Percentiles rank a stretch among this genome's conserved stretches.
Evolutionary conservation across 2,329 filamentous ascomycete species (phyloP).

Genomic region (Pseudomassariella vexata): DNA sequence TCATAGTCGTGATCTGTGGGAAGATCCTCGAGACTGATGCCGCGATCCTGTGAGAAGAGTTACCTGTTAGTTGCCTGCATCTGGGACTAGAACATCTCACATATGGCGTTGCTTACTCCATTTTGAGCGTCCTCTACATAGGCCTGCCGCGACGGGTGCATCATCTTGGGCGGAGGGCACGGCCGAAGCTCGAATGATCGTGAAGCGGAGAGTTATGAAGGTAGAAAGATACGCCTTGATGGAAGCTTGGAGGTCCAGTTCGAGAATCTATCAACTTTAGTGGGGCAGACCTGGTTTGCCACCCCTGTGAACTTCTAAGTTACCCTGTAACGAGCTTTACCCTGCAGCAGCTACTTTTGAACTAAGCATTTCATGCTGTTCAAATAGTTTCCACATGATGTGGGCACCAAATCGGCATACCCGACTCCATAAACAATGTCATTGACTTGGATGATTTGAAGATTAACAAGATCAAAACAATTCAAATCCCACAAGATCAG

Average conservation of each 20-base stretch:
- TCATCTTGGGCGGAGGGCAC: slow-evolving; percentile 37
- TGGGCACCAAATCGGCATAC: too few relatives aligned
- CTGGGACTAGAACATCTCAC: slow-evolving; percentile 10
- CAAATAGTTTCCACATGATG: too few relatives aligned
- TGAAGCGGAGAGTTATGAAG: slow-evolving; percentile 5
- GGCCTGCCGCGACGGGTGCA: slow-evolving; percentile 87
- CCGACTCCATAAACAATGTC: slow-evolving; percentile 1
- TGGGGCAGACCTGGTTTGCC: too few relatives aligned
- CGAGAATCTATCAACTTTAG: slow-evolving; percentile 2
- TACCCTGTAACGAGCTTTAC: too few relatives aligned
- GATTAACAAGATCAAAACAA: not conserved
- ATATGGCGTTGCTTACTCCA: slow-evolving; percentile 42
- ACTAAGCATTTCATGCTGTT: too few relatives aligned
- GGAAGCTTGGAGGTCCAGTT: slow-evolving; percentile 1
- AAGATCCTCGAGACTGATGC: slow-evolving; percentile 33
- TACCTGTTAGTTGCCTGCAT: slow-evolving; percentile 23
- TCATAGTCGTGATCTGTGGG: slow-evolving; percentile 78
- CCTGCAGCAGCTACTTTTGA: too few relatives aligned
- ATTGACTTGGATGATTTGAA: not conserved
- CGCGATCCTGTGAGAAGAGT: slow-evolving; percentile 21
- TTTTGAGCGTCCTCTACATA: slow-evolving; percentile 84
- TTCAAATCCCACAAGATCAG: slow-evolving; percentile 38
- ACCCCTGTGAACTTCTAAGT: too few relatives aligned
- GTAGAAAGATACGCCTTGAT: too few relatives aligned
- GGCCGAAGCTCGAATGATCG: not conserved